Evolutionary conservation across 495 filamentous ascomycete species (phyloP).

Genomic region (Lepraria neglecta): DNA sequence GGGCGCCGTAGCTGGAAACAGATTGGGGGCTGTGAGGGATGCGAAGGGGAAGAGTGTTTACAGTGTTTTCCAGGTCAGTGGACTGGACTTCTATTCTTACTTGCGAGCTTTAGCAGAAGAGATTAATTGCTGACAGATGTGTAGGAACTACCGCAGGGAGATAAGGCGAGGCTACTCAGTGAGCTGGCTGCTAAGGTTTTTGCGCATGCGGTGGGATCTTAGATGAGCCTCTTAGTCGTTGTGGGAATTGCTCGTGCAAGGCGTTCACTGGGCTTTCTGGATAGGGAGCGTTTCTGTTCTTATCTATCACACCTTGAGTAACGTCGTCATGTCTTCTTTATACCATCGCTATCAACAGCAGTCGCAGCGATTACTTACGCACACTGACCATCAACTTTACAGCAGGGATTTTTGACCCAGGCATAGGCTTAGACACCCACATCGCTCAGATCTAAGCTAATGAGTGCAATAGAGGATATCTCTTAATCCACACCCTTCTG

Average conservation of each 20-base stretch:
- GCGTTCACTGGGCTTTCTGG: neutral
- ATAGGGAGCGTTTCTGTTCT: neutral
- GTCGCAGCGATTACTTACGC: neutral
- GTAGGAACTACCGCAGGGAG: constrained; percentile 67
- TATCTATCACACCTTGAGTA: neutral
- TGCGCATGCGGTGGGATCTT: constrained; percentile 41
- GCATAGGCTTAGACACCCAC: too few species aligned
- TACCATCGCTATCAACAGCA: neutral
- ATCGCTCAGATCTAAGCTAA: too few species aligned
- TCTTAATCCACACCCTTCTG: too few species aligned
- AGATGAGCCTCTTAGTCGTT: neutral
- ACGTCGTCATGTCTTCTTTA: neutral
- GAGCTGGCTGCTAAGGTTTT: constrained; percentile 70
- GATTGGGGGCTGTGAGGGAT: constrained; percentile 81
- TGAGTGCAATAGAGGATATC: too few species aligned
- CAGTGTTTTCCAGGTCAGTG: constrained; percentile 60
- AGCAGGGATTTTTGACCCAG: too few species aligned
- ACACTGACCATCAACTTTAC: too few species aligned
- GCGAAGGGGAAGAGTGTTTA: constrained; percentile 93
- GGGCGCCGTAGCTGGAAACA: constrained; percentile 87
- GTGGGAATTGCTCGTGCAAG: neutral
- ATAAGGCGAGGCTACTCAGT: constrained; percentile 70
- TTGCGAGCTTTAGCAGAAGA: neutral
- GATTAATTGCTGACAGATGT: constrained; percentile 6
- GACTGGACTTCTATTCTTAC: neutral